Evolutionary conservation across 768 basidiomycete genomes (phyloP), one percentile per base, ranked within the genome.

Genomic region (Auricularia cornea): DNA sequence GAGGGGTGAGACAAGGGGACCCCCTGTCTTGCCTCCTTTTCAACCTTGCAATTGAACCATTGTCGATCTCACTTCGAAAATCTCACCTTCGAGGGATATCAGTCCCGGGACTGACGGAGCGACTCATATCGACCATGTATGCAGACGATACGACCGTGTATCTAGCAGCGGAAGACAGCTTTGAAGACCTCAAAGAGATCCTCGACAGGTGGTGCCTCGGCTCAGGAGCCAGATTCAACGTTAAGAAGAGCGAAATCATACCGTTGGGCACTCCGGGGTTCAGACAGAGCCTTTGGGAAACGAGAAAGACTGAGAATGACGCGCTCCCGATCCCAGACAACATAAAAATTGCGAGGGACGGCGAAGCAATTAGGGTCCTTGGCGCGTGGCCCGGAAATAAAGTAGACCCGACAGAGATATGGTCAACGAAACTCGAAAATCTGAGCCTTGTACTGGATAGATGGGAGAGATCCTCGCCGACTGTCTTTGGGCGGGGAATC

Each of bases 1-100:
- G 44, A 10, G 44, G 44, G 4, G 44, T 48, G 18, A 18, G 44
- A 18, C 44, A 48, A 44, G 66, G 66, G 6, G 66, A 66, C 66
- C 66, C 66, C 2, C 3, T 67, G 16, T 67, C 66, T 5, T 67
- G 66, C 61, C 64, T 67, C 29, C 65, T 67, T 3, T 67, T 65
- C 33, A 60, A 67, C 59, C 32, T 67, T 3, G 65, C 65, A 10
- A 67, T 67, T 3, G 66, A 67, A 60, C 66, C 66, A 1, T 44
- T 67, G 59, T 63, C 57, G 2, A 61, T 52, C 29, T 35, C 41
- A 14, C 33, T 67, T 11, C 20, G 60, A 20, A 10, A 18, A 20
- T 48, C 44, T 20, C 4, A 20, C 4, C 44, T 48, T 8, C 10
- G 20, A 23, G 44, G 44, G 11, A 4, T 48, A 8, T 8, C 10